Evolutionary conservation across 257 asterid species (phyloP).

Genomic region (Primulina huaijiensis): DNA sequence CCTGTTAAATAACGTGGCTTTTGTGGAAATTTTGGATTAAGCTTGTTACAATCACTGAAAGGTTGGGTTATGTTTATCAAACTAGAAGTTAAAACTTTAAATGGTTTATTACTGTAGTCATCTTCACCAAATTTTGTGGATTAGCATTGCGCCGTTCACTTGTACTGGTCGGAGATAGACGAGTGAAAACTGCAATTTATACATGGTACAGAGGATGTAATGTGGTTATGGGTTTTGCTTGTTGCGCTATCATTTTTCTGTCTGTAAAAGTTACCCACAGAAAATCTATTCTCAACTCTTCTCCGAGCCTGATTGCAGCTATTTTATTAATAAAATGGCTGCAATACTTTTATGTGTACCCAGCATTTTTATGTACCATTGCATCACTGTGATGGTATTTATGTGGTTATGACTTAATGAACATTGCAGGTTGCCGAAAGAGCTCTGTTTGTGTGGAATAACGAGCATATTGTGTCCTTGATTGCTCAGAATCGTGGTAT

Average conservation of each 20-base stretch:
- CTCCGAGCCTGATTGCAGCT: not conserved
- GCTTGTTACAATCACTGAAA: not conserved
- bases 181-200: not conserved
- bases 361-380: not conserved
- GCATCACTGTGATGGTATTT: not conserved
- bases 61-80: not conserved
- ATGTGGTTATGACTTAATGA: not conserved
- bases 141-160: not conserved
- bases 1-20: not conserved
- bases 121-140: not conserved
- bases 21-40: not conserved
- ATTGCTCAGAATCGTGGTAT: conserved; percentile 39
- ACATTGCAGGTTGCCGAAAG: conserved; percentile 44
- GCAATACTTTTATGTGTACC: not conserved
- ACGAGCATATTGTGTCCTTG: conserved; percentile 38
- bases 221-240: not conserved
- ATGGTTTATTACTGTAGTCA: not conserved
- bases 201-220: not conserved
- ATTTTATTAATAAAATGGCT: not conserved
- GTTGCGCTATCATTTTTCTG: not conserved
- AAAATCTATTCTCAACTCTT: not conserved
- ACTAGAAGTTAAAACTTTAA: not conserved
- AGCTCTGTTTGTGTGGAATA: conserved; percentile 43
- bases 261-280: not conserved
- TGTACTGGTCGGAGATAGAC: not conserved